Evolutionary conservation across 1,284 basidiomycete genomes (phyloP).

Genomic region (Pulveroboletus sp.): DNA sequence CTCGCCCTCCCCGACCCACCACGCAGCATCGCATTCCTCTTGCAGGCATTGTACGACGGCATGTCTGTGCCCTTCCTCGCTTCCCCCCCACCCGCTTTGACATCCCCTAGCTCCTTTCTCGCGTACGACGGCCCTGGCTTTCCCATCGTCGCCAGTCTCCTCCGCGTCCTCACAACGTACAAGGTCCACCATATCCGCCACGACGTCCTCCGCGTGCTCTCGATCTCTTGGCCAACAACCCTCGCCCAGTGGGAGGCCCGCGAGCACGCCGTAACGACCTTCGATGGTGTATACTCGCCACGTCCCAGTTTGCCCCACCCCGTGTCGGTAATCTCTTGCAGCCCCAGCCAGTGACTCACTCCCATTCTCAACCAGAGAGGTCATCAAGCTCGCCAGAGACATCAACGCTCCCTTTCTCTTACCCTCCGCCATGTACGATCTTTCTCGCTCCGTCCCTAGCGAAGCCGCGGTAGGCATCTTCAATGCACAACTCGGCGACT

Average conservation of each 20-base stretch:
- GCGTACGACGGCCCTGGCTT: constrained; percentile 52
- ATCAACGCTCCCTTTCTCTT: constrained; percentile 41
- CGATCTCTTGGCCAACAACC: constrained; percentile 55
- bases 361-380: constrained; percentile 35
- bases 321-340: constrained; percentile 44
- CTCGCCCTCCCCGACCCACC: constrained; percentile 54
- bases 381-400: constrained; percentile 48
- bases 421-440: constrained; percentile 53
- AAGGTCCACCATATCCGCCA: constrained; percentile 53
- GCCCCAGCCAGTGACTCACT: constrained; percentile 20
- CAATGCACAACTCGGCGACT: constrained; percentile 26
- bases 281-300: constrained; percentile 55
- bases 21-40: constrained; percentile 53
- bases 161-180: constrained; percentile 66
- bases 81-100: constrained; percentile 6
- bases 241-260: constrained; percentile 63
- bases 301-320: constrained; percentile 59
- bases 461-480: constrained; percentile 41
- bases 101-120: constrained; percentile 39
- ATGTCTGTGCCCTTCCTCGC: constrained; percentile 40
- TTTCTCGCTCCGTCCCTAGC: constrained; percentile 50
- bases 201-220: constrained; percentile 53
- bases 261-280: constrained; percentile 52
- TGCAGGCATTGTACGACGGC: constrained; percentile 65
- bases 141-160: constrained; percentile 49